Percentiles rank a stretch among this genome's conserved stretches.
Evolutionary conservation across 495 filamentous ascomycete species (phyloP).

Genomic region (Melanomma pulvis-pyrius): DNA sequence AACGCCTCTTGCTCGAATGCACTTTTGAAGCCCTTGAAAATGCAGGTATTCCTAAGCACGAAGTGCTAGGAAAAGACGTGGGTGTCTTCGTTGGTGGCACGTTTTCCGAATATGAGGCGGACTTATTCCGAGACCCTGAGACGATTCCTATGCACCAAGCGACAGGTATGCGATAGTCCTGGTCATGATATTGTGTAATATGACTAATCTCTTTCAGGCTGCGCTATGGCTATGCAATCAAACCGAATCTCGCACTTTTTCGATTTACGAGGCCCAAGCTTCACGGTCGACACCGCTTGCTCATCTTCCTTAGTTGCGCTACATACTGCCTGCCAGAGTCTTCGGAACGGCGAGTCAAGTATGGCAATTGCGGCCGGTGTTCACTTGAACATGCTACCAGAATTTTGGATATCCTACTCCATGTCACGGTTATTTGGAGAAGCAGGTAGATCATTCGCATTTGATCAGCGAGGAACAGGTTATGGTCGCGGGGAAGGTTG

Average conservation of each 20-base stretch:
- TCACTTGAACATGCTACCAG: background rate
- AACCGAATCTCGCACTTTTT: conserved; percentile 4
- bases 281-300: conserved; percentile 11
- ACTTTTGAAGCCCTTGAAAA: conserved; percentile 20
- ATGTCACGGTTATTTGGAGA: background rate
- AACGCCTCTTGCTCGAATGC: conserved; percentile 20
- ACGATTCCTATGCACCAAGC: conserved; percentile 12
- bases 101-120: conserved; percentile 17
- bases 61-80: background rate
- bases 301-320: background rate
- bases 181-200: background rate
- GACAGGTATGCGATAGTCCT: conserved; percentile 1
- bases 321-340: background rate
- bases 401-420: background rate
- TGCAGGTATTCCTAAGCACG: conserved; percentile 19
- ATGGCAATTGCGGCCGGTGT: background rate
- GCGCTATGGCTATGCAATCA: conserved; percentile 11
- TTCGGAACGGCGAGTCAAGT: background rate
- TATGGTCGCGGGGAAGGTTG: conserved; percentile 19
- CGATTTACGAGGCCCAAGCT: conserved; percentile 4
- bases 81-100: conserved; percentile 21
- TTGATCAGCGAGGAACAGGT: conserved; percentile 1
- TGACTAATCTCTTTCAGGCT: background rate
- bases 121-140: conserved; percentile 20
- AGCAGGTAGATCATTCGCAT: conserved; percentile 9